phyloP scores from a whole-genome alignment of 2,329 filamentous ascomycete species.

The Microdochium trichocladiopsis region DNA sequence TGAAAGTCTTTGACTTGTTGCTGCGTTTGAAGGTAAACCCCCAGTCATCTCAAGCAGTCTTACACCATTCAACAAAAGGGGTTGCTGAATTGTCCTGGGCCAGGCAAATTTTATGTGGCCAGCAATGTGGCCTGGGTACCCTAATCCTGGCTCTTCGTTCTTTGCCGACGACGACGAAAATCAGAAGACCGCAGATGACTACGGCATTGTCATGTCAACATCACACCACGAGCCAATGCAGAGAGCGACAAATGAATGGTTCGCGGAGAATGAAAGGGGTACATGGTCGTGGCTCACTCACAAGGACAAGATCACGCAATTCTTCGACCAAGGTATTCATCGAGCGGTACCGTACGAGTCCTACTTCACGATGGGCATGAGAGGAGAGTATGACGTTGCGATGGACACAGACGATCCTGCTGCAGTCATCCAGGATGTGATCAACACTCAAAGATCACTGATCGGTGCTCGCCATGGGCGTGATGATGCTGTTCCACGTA shows the following conservation, averaged over 20 bases:
- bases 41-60: background rate
- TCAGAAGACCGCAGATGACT: constrained; percentile 50
- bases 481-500: constrained; percentile 32
- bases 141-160: constrained; percentile 43
- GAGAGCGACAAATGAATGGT: constrained; percentile 37
- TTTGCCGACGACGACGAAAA: constrained; percentile 52
- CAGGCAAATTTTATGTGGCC: constrained; percentile 38
- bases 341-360: constrained; percentile 47
- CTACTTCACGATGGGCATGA: constrained; percentile 49
- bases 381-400: constrained; percentile 46
- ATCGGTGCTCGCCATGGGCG: constrained; percentile 42
- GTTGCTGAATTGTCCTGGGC: too few relatives aligned
- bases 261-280: constrained; percentile 2
- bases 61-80: background rate
- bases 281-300: background rate
- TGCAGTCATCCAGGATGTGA: constrained; percentile 42
- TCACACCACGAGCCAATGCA: constrained; percentile 60
- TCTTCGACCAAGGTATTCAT: constrained; percentile 46
- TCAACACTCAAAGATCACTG: constrained; percentile 46
- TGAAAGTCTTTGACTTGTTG: background rate
- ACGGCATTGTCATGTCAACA: constrained; percentile 55
- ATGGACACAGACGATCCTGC: constrained; percentile 43
- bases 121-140: constrained; percentile 50
- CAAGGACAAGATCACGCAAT: constrained; percentile 40
- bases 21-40: background rate